Evolutionary conservation across 139 green algal species (phyloP), one percentile per base, ranked within the genome.

Genomic region (Desmodesmus armatus): DNA sequence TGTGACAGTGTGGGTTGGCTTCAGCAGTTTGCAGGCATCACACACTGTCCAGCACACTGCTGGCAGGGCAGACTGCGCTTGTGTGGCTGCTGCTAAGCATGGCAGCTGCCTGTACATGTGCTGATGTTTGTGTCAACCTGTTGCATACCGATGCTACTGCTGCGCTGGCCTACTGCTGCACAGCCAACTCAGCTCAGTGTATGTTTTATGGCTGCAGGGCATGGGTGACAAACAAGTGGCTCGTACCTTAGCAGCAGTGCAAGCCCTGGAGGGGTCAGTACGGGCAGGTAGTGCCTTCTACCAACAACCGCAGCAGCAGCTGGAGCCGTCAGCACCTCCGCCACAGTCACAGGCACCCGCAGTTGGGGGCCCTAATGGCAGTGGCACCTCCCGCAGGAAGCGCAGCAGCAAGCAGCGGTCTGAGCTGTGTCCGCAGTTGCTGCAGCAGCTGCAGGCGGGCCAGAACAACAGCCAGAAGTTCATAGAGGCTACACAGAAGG

Each of bases 401-500:
- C 39, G 5, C 29, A 35, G 44, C 49, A 79, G 35, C 49, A 47
- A 40, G 69, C 49, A 60, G 70, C 80, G 39, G 51, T 37, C 29
- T 33, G 41, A 84, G 79, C 79, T 85, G 21, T 66, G 44, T 44
- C 79, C 79, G 31, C 62, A 75, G 79, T 44, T 77, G 40, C 5
- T 77, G 21, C 44, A 47, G 35, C 40, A 75, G 29, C 41, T 66
- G 7, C 25, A 62, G 11, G 49, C 63, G 44, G 63, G 79, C 3
- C 29, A 63, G 47, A 63, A 39, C 25, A 25, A 73, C 67, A 60
- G 67, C 19, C 67, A 65, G 37, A 66, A 51, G 67, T 79, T 74
- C 35, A 80, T 80, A 3, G 70, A 86, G 17, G 80, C 82, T 1
- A 82, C 82, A 2, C 82, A 82, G 44, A 88, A 91, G 73, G 90